Evolutionary conservation across 352 stramenopile genomes (phyloP).

Genomic region (Phytophthora tubulina): DNA sequence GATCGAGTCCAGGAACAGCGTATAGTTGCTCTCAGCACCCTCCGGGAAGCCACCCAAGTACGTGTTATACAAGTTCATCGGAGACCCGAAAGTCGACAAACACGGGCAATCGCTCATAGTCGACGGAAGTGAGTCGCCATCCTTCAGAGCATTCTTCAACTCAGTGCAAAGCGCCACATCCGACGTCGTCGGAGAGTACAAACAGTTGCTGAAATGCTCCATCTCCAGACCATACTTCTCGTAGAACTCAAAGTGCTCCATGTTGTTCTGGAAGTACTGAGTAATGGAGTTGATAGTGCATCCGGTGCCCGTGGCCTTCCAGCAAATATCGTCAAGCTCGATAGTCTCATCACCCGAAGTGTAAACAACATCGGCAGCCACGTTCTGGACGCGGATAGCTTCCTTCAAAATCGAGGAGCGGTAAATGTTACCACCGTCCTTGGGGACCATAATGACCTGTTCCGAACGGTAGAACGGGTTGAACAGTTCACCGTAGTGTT

Average conservation of each 20-base stretch:
- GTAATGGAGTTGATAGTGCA: constrained; percentile 71
- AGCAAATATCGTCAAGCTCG: constrained; percentile 67
- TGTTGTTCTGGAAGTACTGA: constrained; percentile 79
- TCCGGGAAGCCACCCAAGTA: constrained; percentile 68
- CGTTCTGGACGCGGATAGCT: constrained; percentile 58
- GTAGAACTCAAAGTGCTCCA: constrained; percentile 70
- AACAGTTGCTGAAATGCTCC: constrained; percentile 64
- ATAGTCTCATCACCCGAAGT: constrained; percentile 42
- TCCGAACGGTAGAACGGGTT: constrained; percentile 80
- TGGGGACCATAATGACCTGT: constrained; percentile 72
- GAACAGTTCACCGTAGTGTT: constrained; percentile 72
- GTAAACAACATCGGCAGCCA: constrained; percentile 55
- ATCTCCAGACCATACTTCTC: constrained; percentile 56
- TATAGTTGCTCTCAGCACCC: constrained; percentile 59
- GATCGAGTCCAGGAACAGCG: constrained; percentile 55
- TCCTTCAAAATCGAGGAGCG: constrained; percentile 62
- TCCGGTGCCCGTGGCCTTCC: constrained; percentile 66
- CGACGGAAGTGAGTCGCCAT: constrained; percentile 49
- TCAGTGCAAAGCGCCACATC: constrained; percentile 57
- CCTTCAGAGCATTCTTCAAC: constrained; percentile 42
- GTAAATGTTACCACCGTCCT: constrained; percentile 67
- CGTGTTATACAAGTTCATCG: constrained; percentile 81
- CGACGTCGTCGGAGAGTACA: constrained; percentile 59
- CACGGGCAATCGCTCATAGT: constrained; percentile 75
- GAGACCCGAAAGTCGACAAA: constrained; percentile 64